A percentile compares a stretch with the other conserved stretches of the same genome.
Conservation (phyloP, 495 filamentous ascomycete species). For the Alectoria sarmentosa region DNA sequence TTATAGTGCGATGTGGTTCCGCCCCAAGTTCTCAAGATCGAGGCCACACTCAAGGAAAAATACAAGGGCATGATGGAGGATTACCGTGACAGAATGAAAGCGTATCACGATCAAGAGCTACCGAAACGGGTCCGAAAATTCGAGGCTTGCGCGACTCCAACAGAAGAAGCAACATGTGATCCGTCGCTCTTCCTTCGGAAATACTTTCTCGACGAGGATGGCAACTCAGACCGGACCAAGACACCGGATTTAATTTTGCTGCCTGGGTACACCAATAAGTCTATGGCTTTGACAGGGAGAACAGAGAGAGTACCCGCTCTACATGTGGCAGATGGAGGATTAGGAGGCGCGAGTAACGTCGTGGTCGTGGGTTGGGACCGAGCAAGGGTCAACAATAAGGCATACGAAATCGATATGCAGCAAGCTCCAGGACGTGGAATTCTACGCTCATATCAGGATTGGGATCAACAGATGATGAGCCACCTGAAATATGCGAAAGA, state of each 20-base stretch:
- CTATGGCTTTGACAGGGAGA: neutral
- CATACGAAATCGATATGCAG: conserved; percentile 2
- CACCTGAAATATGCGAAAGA: neutral
- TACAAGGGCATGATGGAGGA: neutral
- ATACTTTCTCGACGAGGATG: conserved; percentile 10
- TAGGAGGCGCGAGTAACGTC: neutral
- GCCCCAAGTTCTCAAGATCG: conserved; percentile 8
- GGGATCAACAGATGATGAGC: neutral
- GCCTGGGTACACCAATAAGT: neutral
- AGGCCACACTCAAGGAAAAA: conserved; percentile 1
- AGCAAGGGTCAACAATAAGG: neutral
- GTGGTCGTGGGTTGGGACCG: conserved; percentile 10
- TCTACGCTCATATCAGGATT: neutral
- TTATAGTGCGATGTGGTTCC: conserved; percentile 8
- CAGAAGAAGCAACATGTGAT: conserved; percentile 4
- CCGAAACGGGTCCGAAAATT: neutral
- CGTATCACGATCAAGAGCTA: neutral
- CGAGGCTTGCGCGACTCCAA: neutral
- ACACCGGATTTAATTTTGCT: conserved; percentile 2
- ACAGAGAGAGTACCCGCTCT: conserved; percentile 2
- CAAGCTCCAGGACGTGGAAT: neutral
- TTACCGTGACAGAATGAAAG: neutral
- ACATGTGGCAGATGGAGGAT: conserved; percentile 1
- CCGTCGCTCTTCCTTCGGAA: conserved; percentile 6
- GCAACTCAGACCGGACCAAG: conserved; percentile 9